Percentiles rank a stretch among this genome's conserved stretches.
These are phyloP conservation scores for Spathaspora sp. DNA, from an alignment of 1,139 yeast genomes.

Conservation along the genomic window DNA sequence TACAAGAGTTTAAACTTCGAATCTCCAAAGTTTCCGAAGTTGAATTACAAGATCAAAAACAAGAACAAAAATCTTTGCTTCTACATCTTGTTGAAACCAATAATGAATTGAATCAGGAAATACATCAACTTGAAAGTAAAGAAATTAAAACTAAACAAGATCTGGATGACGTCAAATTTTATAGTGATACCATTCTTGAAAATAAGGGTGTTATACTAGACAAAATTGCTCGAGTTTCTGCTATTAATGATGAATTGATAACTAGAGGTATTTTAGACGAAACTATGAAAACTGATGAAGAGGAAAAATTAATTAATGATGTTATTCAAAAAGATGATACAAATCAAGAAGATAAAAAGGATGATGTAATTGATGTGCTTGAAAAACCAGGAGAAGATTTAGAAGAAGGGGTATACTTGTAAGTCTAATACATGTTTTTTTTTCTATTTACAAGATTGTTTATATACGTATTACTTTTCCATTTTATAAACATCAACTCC, in stretches of 20 bases:
- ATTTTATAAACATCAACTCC: constrained; percentile 28
- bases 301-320: constrained; percentile 9
- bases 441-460: constrained; percentile 7
- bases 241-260: constrained; percentile 25
- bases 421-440: not conserved
- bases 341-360: constrained; percentile 6
- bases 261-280: constrained; percentile 23
- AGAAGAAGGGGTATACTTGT: constrained; percentile 16
- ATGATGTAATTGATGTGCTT: constrained; percentile 1
- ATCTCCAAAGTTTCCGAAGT: constrained; percentile 10
- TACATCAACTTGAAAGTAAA: constrained; percentile 15
- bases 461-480: constrained; percentile 12
- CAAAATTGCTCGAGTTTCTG: constrained; percentile 25
- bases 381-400: not conserved
- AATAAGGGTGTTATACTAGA: constrained; percentile 30
- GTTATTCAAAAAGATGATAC: constrained; percentile 8
- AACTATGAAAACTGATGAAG: constrained; percentile 10
- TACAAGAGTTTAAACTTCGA: not conserved
- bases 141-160: constrained; percentile 9
- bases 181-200: constrained; percentile 32
- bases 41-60: constrained; percentile 12
- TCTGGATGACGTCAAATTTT: constrained; percentile 26
- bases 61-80: constrained; percentile 15
- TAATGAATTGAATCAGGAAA: constrained; percentile 26
- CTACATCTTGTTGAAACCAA: constrained; percentile 35